A percentile compares a stretch with the other conserved stretches of the same genome.
These are phyloP conservation scores for Excoecaria cochinchinensis DNA, from an alignment of 345 rosid genomes.

Conservation along the genomic window DNA sequence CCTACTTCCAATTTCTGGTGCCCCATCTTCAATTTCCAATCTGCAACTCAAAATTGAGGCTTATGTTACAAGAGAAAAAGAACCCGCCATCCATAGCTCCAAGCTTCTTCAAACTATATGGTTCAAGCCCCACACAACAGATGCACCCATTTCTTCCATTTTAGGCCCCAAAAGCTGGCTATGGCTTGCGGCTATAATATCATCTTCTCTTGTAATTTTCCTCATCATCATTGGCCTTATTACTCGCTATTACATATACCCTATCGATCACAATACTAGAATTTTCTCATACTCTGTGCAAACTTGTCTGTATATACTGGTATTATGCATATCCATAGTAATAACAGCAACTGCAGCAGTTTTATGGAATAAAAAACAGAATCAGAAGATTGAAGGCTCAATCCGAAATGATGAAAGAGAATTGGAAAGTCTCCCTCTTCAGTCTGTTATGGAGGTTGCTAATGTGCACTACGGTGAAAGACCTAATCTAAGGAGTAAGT, in stretches of 20 bases:
- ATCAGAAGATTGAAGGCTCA: slow-evolving; percentile 38
- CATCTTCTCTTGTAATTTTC: slow-evolving; percentile 64
- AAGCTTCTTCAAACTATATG: slow-evolving; percentile 35
- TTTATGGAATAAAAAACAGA: slow-evolving; percentile 55
- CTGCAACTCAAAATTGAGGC: slow-evolving; percentile 57
- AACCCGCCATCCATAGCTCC: slow-evolving; percentile 14
- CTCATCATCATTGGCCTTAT: slow-evolving; percentile 55
- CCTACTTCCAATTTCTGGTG: slow-evolving; percentile 49
- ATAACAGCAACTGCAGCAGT: slow-evolving; percentile 45
- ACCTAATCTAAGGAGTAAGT: slow-evolving; percentile 72
- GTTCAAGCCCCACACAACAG: slow-evolving; percentile 59
- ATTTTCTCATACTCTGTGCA: slow-evolving; percentile 32
- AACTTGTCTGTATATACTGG: slow-evolving; percentile 39
- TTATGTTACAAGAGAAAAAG: slow-evolving; percentile 65
- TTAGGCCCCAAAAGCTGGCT: slow-evolving; percentile 78
- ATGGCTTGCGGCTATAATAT: slow-evolving; percentile 63
- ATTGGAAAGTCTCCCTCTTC: slow-evolving; percentile 57
- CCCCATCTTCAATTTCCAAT: slow-evolving; percentile 36
- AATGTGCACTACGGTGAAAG: slow-evolving; percentile 54
- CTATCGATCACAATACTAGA: slow-evolving; percentile 45
- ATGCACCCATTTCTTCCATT: slow-evolving; percentile 52
- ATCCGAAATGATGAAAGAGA: slow-evolving; percentile 37
- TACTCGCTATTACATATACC: slow-evolving; percentile 52
- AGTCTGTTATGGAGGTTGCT: slow-evolving; percentile 47
- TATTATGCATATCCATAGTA: slow-evolving; percentile 45